Evolutionary conservation across 768 basidiomycete genomes (phyloP).

Genomic region (Xanthoconium purpureum): DNA sequence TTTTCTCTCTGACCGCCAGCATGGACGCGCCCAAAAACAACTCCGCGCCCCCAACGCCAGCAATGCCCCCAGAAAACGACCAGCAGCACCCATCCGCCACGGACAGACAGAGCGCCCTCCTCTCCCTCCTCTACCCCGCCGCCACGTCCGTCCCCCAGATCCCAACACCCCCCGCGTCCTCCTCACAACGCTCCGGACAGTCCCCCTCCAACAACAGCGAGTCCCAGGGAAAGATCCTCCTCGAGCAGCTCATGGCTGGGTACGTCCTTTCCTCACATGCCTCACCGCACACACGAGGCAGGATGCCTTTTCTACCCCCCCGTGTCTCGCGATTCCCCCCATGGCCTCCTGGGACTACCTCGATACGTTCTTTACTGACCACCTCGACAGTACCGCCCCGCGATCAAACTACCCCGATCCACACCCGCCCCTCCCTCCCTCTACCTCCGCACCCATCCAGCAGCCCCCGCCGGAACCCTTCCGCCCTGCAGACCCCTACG

Average conservation of each 20-base stretch:
- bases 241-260: conserved; percentile 83
- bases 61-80: conserved; percentile 26
- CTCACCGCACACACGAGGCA: conserved; percentile 31
- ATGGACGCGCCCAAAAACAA: conserved; percentile 14
- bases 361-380: conserved; percentile 31
- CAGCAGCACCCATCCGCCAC: conserved; percentile 36
- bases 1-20: not conserved
- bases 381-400: conserved; percentile 40
- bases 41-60: conserved; percentile 45
- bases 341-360: conserved; percentile 35
- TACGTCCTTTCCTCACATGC: conserved; percentile 38
- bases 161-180: conserved; percentile 62
- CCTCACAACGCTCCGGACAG: conserved; percentile 52
- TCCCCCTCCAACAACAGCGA: conserved; percentile 57
- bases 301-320: conserved; percentile 19
- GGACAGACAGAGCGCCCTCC: conserved; percentile 73
- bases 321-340: conserved; percentile 16
- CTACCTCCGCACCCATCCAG: conserved; percentile 50
- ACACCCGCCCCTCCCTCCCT: conserved; percentile 33
- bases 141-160: conserved; percentile 48
- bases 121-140: conserved; percentile 62
- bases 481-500: conserved; percentile 40
- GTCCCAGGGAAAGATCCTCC: conserved; percentile 66
- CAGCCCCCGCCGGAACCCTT: conserved; percentile 25
- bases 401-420: conserved; percentile 52